These are phyloP conservation scores for Trametes maxima DNA, from an alignment of 768 basidiomycete genomes.

Conservation along the genomic window DNA sequence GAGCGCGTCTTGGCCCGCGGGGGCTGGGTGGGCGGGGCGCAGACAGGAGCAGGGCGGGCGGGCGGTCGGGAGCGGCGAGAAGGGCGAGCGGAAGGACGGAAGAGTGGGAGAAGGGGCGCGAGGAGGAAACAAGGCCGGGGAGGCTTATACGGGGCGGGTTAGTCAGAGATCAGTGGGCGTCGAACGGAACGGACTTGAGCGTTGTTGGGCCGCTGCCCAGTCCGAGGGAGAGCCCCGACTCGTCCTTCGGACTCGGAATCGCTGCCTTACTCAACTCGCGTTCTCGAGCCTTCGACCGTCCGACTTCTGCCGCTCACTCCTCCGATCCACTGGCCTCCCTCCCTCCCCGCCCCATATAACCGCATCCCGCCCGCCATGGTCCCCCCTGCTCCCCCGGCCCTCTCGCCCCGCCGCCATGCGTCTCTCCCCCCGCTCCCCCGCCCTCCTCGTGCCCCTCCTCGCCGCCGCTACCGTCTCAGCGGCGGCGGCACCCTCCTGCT, in stretches of 20 bases:
- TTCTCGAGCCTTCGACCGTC: constrained; percentile 27
- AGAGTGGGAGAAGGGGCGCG: not conserved
- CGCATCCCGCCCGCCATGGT: constrained; percentile 14
- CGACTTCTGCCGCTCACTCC: constrained; percentile 24
- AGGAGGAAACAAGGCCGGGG: not conserved
- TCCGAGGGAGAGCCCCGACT: not conserved
- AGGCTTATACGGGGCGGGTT: constrained; percentile 10
- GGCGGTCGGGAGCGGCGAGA: not conserved
- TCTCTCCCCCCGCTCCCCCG: constrained; percentile 27
- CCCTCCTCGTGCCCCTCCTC: constrained; percentile 31
- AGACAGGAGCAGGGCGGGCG: not conserved
- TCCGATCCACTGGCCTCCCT: not conserved
- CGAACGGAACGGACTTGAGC: constrained; percentile 10
- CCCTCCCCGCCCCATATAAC: constrained; percentile 2
- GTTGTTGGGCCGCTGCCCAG: not conserved
- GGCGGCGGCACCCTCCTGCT: not conserved
- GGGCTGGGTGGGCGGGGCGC: not conserved
- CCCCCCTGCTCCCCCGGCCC: constrained; percentile 22
- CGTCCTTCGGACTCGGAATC: not conserved
- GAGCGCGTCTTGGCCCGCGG: not conserved
- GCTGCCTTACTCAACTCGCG: constrained; percentile 19
- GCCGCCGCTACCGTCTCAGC: constrained; percentile 19
- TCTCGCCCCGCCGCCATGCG: constrained; percentile 29
- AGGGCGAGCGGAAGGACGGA: not conserved
- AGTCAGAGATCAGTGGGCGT: constrained; percentile 17